These are phyloP conservation scores for Nigrospora oryzae DNA, from an alignment of 2,329 filamentous ascomycete genomes.

Conservation along the genomic window DNA sequence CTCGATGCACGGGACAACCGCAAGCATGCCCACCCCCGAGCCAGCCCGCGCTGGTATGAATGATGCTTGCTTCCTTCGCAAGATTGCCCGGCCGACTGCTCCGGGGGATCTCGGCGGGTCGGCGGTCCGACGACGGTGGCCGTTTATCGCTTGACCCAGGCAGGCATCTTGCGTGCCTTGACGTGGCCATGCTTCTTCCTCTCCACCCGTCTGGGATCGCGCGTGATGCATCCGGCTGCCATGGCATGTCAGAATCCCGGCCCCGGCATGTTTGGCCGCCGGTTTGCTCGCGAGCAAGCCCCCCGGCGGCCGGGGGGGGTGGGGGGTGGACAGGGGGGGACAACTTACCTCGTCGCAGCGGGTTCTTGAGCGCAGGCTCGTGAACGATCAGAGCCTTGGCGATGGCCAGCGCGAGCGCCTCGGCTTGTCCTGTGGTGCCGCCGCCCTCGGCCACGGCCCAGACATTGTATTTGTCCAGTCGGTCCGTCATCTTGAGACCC, in stretches of 20 bases:
- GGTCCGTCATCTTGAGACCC: conserved; percentile 73
- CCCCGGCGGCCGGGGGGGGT: not conserved
- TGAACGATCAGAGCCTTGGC: conserved; percentile 83
- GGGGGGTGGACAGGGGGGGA: not conserved
- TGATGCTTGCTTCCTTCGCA: conserved; percentile 1
- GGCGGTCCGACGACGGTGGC: not conserved
- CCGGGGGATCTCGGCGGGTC: not conserved
- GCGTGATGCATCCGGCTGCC: conserved; percentile 82
- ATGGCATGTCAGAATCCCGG: conserved; percentile 30
- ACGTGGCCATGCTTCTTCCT: conserved; percentile 95
- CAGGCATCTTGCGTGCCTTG: conserved; percentile 96
- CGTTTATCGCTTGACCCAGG: conserved; percentile 81
- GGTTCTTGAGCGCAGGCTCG: conserved; percentile 84
- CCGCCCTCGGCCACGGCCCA: conserved; percentile 81
- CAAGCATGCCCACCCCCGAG: not conserved
- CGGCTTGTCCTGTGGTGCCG: conserved; percentile 89
- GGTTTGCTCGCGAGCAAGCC: conserved; percentile 1
- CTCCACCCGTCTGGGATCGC: conserved; percentile 86
- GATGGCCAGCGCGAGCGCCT: conserved; percentile 85
- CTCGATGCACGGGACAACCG: not conserved
- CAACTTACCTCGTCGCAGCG: conserved; percentile 71
- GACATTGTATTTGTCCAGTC: conserved; percentile 94
- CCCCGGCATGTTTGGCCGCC: conserved; percentile 4
- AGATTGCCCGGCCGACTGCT: conserved; percentile 1
- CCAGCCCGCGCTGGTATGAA: too few species aligned